Base-by-base conservation (phyloP, 2,329 filamentous ascomycete genomes). In the Coniochaeta hoffmannii region DNA sequence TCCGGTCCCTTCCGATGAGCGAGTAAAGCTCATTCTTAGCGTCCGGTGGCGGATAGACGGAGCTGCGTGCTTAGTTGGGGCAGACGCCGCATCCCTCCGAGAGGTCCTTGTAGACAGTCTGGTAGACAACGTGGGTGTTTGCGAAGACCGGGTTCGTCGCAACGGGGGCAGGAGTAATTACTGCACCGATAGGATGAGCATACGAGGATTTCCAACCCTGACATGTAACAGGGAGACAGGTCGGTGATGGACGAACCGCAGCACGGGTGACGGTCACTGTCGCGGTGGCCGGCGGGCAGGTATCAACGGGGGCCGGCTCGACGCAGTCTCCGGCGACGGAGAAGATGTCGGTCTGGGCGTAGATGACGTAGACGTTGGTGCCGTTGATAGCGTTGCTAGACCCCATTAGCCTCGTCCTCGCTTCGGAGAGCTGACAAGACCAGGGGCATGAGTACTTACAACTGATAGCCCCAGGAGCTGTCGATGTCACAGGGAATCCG, bases 361-460 rank as follows among this genome's bases (percentile, higher is more conserved):
- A 70, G 64, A 75, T 74, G 53, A 73, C 66, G 60, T 71, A 74
- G 59, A 72, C 68, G 61, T 75, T 74, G 60, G 72, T 73, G 59
- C 71, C 72, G 65, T 74, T 74, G 65, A 75, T 73, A 59, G 70
- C 72, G 60, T 73, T 74, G 64, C 66, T 67, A n/a, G 9, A 12
- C 24, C 35, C 24, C 10, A 31, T n/a, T 24, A 4, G 11, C 6
- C 9, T 12, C 10, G n/a, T 10, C 8, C 24, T 24, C 15, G 31
- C 28, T 32, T n/a, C 12, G 41, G 11, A 49, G 41, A 49, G 26
- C 7, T 2, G 22, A 32, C 8, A 2, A n/a, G 24, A 34, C 12
- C 12, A 5, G n/a, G 9, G 10, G n/a, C 12, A 15, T 7, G 3
- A 22, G 3, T 28, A 61, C 62, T 58, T 58, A 66, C 63, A 75